Percentiles rank a stretch among this genome's conserved stretches.
These are phyloP conservation scores for Acanthamoeba lenticulata DNA, from an alignment of 208 protist genomes.

Conservation along the genomic window DNA sequence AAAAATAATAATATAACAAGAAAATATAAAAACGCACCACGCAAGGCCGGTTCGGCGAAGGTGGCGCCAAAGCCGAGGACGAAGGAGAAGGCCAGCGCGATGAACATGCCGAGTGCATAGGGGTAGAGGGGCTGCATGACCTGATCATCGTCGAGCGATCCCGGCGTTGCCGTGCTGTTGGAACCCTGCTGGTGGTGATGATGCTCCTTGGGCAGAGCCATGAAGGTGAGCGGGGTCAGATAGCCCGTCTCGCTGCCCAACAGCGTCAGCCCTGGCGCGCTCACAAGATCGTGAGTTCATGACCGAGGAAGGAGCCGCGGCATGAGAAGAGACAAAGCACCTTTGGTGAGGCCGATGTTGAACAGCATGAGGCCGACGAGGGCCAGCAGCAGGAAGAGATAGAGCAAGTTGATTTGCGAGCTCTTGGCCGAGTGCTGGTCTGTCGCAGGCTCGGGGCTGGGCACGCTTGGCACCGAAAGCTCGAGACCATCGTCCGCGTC, in stretches of 20 bases:
- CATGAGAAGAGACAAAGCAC: neutral
- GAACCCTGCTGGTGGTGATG: neutral
- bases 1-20: no score
- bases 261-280: neutral
- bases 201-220: neutral
- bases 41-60: neutral
- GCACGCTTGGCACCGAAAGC: no score
- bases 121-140: neutral
- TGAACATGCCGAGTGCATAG: neutral
- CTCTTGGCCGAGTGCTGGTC: neutral
- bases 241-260: neutral
- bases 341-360: constrained; percentile 4
- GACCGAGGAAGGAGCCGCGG: neutral
- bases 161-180: neutral
- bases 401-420: neutral
- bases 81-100: neutral
- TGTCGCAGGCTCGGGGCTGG: neutral
- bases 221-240: neutral
- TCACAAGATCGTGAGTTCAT: neutral
- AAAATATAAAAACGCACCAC: neutral
- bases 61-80: neutral
- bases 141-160: neutral
- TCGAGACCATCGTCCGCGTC: no score
- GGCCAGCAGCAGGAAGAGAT: neutral
- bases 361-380: neutral